Percentiles rank a stretch among this genome's conserved stretches.
phyloP scores from a whole-genome alignment of 257 asterid species.

The Cruciata laevipes region DNA sequence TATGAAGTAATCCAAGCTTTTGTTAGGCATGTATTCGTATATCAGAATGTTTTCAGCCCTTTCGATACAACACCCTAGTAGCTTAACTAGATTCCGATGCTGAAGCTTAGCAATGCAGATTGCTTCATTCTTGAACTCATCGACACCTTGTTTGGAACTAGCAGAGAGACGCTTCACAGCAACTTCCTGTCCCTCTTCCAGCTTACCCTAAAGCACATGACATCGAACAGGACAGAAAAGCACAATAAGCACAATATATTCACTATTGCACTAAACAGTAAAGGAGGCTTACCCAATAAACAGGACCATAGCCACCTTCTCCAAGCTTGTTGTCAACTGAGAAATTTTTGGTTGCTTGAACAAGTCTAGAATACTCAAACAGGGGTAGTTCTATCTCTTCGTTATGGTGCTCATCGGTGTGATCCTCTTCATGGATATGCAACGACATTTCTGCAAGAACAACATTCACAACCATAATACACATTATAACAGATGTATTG shows the following conservation, averaged over 20 bases:
- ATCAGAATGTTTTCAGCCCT: constrained; percentile 28
- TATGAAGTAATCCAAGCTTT: constrained; percentile 26
- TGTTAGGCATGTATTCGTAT: constrained; percentile 33
- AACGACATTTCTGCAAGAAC: constrained; percentile 12
- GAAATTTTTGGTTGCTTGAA: constrained; percentile 28
- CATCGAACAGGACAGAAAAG: neutral
- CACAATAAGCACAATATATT: neutral
- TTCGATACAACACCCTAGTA: constrained; percentile 31
- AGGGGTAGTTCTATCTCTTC: constrained; percentile 20
- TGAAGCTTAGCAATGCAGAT: constrained; percentile 31
- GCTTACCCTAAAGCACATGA: constrained; percentile 15
- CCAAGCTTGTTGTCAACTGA: constrained; percentile 30
- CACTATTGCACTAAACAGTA: neutral
- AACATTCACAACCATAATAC: too few relatives aligned
- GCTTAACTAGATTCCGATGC: constrained; percentile 38
- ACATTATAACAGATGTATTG: too few relatives aligned
- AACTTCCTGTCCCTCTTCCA: constrained; percentile 29
- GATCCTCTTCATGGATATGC: neutral
- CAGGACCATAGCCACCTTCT: constrained; percentile 45
- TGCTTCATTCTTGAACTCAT: constrained; percentile 38
- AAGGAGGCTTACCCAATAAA: constrained; percentile 26
- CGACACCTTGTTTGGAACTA: constrained; percentile 25
- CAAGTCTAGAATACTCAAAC: constrained; percentile 17
- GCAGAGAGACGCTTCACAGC: constrained; percentile 33
- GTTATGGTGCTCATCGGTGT: neutral